Evolutionary conservation across 352 stramenopile genomes (phyloP).

Genomic region (Globisporangium splendens): DNA sequence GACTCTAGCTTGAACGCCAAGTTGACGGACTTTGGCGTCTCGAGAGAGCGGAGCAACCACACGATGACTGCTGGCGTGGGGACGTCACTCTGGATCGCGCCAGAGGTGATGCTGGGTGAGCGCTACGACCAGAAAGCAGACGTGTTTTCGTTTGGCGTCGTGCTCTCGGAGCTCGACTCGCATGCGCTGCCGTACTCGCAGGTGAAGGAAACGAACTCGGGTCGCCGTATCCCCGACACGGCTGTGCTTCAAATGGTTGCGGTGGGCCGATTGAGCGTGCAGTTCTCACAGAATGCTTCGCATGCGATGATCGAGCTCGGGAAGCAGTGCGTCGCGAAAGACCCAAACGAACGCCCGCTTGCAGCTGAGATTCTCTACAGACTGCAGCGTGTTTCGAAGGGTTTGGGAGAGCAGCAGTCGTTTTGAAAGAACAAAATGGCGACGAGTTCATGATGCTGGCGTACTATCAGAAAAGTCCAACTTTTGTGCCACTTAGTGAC

Average conservation of each 20-base stretch:
- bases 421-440: no score
- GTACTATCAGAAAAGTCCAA: no score
- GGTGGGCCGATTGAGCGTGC: conserved; percentile 23
- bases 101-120: conserved; percentile 46
- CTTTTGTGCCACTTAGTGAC: no score
- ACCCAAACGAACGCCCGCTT: conserved; percentile 28
- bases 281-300: conserved; percentile 31
- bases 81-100: conserved; percentile 42
- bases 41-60: conserved; percentile 24
- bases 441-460: no score
- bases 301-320: conserved; percentile 24
- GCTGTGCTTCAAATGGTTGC: conserved; percentile 39
- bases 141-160: neutral
- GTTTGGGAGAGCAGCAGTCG: conserved; percentile 25
- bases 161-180: conserved; percentile 6
- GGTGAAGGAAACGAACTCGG: conserved; percentile 19
- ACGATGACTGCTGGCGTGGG: conserved; percentile 46
- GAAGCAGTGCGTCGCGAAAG: conserved; percentile 29
- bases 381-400: conserved; percentile 25
- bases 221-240: conserved; percentile 29
- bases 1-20: conserved; percentile 30
- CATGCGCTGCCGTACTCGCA: conserved; percentile 27
- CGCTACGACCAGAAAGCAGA: conserved; percentile 41
- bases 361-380: conserved; percentile 30
- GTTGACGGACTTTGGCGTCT: conserved; percentile 55